phyloP scores from a whole-genome alignment of 1,139 yeast species.

The Kurtzmaniella quercitrusa region DNA sequence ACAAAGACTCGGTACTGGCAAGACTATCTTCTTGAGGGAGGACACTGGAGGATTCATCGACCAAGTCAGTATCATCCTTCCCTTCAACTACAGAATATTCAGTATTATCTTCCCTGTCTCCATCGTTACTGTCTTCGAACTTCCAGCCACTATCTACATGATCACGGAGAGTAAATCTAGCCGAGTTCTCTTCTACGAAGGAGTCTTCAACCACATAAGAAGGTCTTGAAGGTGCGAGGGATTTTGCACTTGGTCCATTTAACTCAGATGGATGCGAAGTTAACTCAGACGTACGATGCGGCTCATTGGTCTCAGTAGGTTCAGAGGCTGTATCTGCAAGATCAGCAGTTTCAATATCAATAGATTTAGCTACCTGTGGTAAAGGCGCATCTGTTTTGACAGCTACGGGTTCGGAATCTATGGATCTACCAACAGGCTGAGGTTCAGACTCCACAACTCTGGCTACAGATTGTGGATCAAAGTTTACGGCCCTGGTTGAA shows the following conservation, averaged over 20 bases:
- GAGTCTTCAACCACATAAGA: slow-evolving; percentile 9
- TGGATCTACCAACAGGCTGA: no score
- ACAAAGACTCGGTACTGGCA: not conserved
- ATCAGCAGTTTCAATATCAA: no score
- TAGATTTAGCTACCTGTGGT: no score
- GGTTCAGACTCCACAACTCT: no score
- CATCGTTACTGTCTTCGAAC: slow-evolving; percentile 40
- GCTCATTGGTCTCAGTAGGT: no score
- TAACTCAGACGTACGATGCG: no score
- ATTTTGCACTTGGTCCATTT: not conserved
- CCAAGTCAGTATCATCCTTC: not conserved
- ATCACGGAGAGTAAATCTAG: slow-evolving; percentile 29
- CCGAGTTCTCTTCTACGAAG: slow-evolving; percentile 11
- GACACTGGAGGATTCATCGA: not conserved
- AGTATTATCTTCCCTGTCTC: slow-evolving; percentile 41
- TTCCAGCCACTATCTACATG: slow-evolving; percentile 39
- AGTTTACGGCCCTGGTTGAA: no score
- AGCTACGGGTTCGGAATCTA: no score
- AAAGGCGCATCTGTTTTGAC: no score
- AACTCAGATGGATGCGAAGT: no score
- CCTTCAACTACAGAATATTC: slow-evolving; percentile 15
- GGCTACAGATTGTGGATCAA: no score
- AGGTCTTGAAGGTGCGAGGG: not conserved
- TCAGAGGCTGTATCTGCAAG: no score
- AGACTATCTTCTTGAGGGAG: not conserved